These are phyloP conservation scores for Cutaneotrichosporon cutaneum DNA, from an alignment of 1,284 basidiomycete species.

Conservation along the genomic window DNA sequence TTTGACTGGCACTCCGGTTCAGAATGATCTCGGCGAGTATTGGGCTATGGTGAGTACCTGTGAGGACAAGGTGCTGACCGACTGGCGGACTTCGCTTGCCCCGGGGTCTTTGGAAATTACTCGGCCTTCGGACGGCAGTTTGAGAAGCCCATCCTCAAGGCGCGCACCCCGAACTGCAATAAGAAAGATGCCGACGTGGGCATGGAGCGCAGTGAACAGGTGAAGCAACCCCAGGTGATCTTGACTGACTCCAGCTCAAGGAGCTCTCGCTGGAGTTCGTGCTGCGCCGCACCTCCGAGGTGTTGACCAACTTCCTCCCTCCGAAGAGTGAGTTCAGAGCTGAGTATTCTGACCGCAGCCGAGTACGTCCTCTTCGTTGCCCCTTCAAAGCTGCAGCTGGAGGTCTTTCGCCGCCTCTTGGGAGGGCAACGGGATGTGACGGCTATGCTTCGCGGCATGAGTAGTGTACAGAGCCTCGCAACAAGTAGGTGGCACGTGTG, in stretches of 20 bases:
- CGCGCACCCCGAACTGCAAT: conserved; percentile 73
- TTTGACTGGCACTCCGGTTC: conserved; percentile 93
- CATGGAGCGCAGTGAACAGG: conserved; percentile 68
- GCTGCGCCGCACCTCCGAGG: conserved; percentile 76
- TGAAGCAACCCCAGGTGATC: conserved; percentile 41
- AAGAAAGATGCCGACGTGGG: conserved; percentile 72
- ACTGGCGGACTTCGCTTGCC: conserved; percentile 90
- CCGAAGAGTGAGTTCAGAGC: conserved; percentile 70
- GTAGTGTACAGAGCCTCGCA: conserved; percentile 76
- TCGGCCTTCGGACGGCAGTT: conserved; percentile 73
- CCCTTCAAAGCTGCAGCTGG: conserved; percentile 75
- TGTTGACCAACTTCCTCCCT: conserved; percentile 80
- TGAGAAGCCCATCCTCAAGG: conserved; percentile 84
- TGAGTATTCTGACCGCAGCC: conserved; percentile 57
- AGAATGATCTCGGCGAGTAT: conserved; percentile 94
- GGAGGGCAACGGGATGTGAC: conserved; percentile 57
- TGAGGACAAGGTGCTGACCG: background rate
- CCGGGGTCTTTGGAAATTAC: conserved; percentile 72
- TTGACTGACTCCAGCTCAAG: conserved; percentile 60
- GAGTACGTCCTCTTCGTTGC: conserved; percentile 92
- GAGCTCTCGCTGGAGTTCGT: conserved; percentile 81
- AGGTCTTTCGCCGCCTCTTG: conserved; percentile 66
- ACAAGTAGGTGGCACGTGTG: conserved; percentile 60
- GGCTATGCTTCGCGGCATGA: conserved; percentile 66
- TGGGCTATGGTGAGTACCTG: conserved; percentile 74